Conservation (phyloP, 352 stramenopile genomes). For the Elongisporangium prolatum region DNA sequence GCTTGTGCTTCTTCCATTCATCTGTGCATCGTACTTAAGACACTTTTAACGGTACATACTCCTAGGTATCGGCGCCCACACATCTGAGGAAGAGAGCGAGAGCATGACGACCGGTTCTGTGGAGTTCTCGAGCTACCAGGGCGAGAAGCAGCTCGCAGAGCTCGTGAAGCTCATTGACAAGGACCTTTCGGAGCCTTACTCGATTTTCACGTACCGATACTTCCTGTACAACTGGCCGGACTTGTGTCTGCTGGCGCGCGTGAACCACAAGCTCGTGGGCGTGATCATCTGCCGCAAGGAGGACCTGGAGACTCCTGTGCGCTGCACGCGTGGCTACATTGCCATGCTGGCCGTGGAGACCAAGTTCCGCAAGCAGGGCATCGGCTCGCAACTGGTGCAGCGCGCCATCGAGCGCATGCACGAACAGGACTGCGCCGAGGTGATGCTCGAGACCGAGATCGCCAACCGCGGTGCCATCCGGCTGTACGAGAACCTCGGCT, state of each 20-base stretch:
- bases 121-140: conserved; percentile 71
- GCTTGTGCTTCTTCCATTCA: too few species aligned
- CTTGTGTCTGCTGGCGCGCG: conserved; percentile 84
- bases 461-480: conserved; percentile 88
- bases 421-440: conserved; percentile 72
- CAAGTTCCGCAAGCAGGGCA: conserved; percentile 84
- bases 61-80: background rate
- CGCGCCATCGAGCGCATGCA: conserved; percentile 89
- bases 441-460: conserved; percentile 94
- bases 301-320: conserved; percentile 40
- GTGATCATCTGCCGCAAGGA: conserved; percentile 92
- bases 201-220: conserved; percentile 96
- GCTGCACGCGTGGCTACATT: conserved; percentile 88
- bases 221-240: conserved; percentile 95
- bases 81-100: background rate
- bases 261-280: conserved; percentile 86
- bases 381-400: conserved; percentile 85
- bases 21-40: background rate
- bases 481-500: conserved; percentile 93
- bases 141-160: conserved; percentile 87
- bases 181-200: conserved; percentile 94
- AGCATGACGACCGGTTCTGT: conserved; percentile 12
- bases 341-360: conserved; percentile 94
- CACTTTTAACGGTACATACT: background rate
- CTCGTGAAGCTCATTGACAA: conserved; percentile 93